Evolutionary conservation across 1,284 basidiomycete genomes (phyloP).

Genomic region (Clitocybe nebularis): DNA sequence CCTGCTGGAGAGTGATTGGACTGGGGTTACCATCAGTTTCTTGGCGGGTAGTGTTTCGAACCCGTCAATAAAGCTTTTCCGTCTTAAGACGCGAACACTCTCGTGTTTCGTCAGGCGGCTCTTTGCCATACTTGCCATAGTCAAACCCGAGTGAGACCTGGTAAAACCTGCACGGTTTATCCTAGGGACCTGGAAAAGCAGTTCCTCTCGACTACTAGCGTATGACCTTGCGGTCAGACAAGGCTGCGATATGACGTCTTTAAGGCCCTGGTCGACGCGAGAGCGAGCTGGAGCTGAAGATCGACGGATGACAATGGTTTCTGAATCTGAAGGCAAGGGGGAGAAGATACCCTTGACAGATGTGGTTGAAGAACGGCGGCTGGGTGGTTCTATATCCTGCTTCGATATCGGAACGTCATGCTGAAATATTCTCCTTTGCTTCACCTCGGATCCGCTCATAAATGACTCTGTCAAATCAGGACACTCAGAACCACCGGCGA

Average conservation of each 20-base stretch:
- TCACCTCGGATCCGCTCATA: constrained; percentile 22
- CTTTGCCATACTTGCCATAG: constrained; percentile 55
- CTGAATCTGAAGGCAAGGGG: constrained; percentile 42
- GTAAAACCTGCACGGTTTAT: constrained; percentile 36
- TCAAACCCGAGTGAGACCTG: constrained; percentile 46
- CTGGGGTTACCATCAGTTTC: constrained; percentile 19
- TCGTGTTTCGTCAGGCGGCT: constrained; percentile 60
- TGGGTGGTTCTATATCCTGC: constrained; percentile 26
- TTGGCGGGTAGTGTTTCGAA: constrained; percentile 19
- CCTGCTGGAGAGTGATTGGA: constrained; percentile 30
- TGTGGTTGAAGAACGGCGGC: constrained; percentile 53
- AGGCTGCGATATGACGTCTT: constrained; percentile 65
- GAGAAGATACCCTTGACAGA: constrained; percentile 57
- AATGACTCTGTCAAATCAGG: constrained; percentile 29
- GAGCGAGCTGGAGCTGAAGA: constrained; percentile 65
- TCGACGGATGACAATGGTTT: constrained; percentile 65
- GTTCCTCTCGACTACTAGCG: constrained; percentile 56
- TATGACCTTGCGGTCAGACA: constrained; percentile 59
- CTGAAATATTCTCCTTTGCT: constrained; percentile 16
- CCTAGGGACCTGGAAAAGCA: constrained; percentile 56
- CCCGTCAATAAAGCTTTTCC: constrained; percentile 41
- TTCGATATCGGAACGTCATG: constrained; percentile 13
- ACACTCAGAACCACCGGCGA: constrained; percentile 33
- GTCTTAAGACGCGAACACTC: constrained; percentile 58
- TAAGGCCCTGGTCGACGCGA: constrained; percentile 62